Conservation (phyloP, 1,284 basidiomycete genomes). For the Trametes polyzona region DNA sequence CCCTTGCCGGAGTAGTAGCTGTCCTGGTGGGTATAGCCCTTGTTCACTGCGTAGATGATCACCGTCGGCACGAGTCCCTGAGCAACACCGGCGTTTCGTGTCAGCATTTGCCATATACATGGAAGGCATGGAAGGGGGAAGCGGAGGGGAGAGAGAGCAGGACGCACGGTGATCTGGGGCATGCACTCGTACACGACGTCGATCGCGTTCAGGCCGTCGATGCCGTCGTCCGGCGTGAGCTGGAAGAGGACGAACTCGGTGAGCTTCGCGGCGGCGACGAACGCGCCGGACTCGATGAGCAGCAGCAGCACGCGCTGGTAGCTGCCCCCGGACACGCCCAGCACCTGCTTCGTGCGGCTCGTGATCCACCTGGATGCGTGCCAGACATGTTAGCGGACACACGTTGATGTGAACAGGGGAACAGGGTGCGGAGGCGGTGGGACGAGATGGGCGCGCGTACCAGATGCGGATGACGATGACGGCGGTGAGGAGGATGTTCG, state of each 20-base stretch:
- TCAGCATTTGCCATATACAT: background rate
- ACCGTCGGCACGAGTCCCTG: conserved; percentile 5
- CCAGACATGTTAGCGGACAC: too few relatives aligned
- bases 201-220: conserved; percentile 15
- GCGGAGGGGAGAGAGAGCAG: background rate
- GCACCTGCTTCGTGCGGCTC: background rate
- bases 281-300: conserved; percentile 8
- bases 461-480: conserved; percentile 11
- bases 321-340: background rate
- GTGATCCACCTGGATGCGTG: background rate
- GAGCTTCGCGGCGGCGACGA: conserved; percentile 15
- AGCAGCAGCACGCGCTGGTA: conserved; percentile 12
- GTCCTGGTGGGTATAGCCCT: background rate
- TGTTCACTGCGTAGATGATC: conserved; percentile 9
- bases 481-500: conserved; percentile 14
- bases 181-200: conserved; percentile 18
- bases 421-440: background rate
- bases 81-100: background rate
- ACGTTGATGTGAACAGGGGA: background rate
- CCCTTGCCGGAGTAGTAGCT: background rate
- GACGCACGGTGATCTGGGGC: conserved; percentile 16
- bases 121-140: too few relatives aligned
- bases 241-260: conserved; percentile 17
- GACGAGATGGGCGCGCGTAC: background rate
- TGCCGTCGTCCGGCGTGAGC: conserved; percentile 12